Evolutionary conservation across 1,284 basidiomycete genomes (phyloP), one percentile per base, ranked within the genome.

Genomic region (Cryptococcus sp.): DNA sequence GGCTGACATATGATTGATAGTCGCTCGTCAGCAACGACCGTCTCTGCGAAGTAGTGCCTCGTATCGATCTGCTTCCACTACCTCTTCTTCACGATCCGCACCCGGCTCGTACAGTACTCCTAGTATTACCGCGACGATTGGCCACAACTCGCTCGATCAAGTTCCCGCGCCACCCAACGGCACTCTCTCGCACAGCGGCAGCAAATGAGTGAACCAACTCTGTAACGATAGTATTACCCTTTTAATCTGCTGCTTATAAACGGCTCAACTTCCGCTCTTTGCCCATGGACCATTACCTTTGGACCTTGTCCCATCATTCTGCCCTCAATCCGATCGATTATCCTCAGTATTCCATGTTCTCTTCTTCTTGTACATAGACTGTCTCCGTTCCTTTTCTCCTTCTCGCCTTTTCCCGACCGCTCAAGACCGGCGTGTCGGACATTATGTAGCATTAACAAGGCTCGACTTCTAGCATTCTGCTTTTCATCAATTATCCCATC

Each of bases 1-100:
- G 13, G 8, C 29, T 34, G 13, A 34, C 2, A 5, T 13, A 34
- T 5, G 5, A 13, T 8, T 22, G 10, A 38, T 26, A 66, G 65
- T 66, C 50, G 57, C 63, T 25, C 58, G 65, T 23, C 50, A 61
- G 29, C 57, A 55, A 45, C 29, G 57, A 11, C 37, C 29, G 38
- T 40, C 50, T 19, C 39, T 16, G 15, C 39, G 29, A 43, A 34
- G 26, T 8, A 26, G 15, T 26, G 37, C 29, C 16, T 50, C 49
- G 17, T 39, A 29, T 50, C 19, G 29, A 22, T 41, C 37, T 20
- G 54, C 26, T n/a, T 34, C 46, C 4, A 49, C 54, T 10, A 34
- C 39, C 29, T 20, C 20, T n/a, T 25, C 17, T 34, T n/a, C 16
- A 25, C 19, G 10, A 20, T 20, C 23, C 46, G 39, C 8, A 34